Evolutionary conservation across 2,329 filamentous ascomycete species (phyloP).

Genomic region (Celoporthe dispersa): DNA sequence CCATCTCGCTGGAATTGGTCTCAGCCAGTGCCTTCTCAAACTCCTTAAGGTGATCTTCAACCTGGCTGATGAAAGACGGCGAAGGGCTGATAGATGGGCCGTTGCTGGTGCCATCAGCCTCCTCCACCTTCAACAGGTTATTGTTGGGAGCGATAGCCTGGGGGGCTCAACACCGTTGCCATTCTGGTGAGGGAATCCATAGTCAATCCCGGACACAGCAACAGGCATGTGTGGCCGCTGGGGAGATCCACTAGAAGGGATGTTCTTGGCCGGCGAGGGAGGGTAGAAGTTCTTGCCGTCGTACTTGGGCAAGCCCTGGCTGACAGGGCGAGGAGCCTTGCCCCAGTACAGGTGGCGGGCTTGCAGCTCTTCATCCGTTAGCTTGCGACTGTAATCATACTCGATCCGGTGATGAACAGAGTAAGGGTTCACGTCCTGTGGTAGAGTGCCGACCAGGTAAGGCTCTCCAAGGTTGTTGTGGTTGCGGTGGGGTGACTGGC

Average conservation of each 20-base stretch:
- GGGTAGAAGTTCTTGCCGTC: conserved; percentile 69
- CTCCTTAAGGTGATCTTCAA: conserved; percentile 31
- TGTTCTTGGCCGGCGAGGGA: conserved; percentile 54
- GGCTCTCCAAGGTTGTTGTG: conserved; percentile 41
- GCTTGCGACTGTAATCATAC: conserved; percentile 59
- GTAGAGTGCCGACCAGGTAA: conserved; percentile 60
- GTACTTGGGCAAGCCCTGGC: conserved; percentile 63
- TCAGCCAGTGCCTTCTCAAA: conserved; percentile 27
- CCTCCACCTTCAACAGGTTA: conserved; percentile 6
- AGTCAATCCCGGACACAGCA: conserved; percentile 28
- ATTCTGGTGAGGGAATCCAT: conserved; percentile 23
- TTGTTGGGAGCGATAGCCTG: conserved; percentile 12
- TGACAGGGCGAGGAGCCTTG: conserved; percentile 54
- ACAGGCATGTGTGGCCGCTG: conserved; percentile 14
- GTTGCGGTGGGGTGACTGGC: neutral
- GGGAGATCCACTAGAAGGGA: conserved; percentile 20
- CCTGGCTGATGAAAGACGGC: conserved; percentile 34
- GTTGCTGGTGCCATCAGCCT: conserved; percentile 7
- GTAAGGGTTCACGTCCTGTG: conserved; percentile 47
- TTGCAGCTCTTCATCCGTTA: conserved; percentile 62
- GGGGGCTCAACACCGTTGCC: conserved; percentile 22
- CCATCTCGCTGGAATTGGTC: conserved; percentile 13
- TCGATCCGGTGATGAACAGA: conserved; percentile 49
- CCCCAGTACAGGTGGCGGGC: conserved; percentile 67
- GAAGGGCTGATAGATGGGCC: conserved; percentile 26